Percentiles rank a stretch among this genome's conserved stretches.
These are phyloP conservation scores for Liriodendron chinense DNA, from an alignment of 164 flowering plant genomes.

Conservation along the genomic window DNA sequence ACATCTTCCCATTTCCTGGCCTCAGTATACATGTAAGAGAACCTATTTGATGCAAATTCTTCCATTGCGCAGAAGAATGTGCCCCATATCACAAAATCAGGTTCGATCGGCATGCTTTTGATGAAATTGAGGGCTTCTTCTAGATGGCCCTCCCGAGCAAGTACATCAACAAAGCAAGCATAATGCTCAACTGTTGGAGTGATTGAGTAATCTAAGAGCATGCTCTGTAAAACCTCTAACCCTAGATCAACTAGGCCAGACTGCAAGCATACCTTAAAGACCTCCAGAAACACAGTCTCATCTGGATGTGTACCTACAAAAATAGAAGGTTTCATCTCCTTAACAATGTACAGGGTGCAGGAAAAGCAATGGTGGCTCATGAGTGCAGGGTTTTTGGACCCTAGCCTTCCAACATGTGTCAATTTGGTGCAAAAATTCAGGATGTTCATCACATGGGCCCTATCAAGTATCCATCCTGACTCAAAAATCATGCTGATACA, in stretches of 20 bases:
- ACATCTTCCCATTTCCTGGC: slow-evolving; percentile 2
- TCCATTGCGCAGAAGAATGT: too few relatives aligned
- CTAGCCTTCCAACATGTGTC: too few relatives aligned
- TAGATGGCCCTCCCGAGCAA: slow-evolving; percentile 2
- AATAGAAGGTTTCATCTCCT: too few relatives aligned
- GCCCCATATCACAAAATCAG: slow-evolving; percentile 4
- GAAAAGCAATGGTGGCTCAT: too few relatives aligned
- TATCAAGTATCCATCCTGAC: slow-evolving; percentile 40
- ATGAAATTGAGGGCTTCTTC: slow-evolving; percentile 5
- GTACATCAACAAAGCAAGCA: slow-evolving; percentile 16
- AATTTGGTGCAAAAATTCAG: slow-evolving; percentile 76
- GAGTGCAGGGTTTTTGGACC: too few relatives aligned
- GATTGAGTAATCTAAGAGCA: slow-evolving; percentile 9
- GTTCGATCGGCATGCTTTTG: slow-evolving; percentile 1
- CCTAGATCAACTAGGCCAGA: slow-evolving; percentile 2
- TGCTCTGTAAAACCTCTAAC: not conserved
- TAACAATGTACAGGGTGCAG: too few relatives aligned
- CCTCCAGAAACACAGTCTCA: slow-evolving; percentile 30
- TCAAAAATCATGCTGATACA: too few relatives aligned
- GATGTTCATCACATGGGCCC: slow-evolving; percentile 61
- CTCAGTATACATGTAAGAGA: slow-evolving; percentile 3
- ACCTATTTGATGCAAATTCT: not conserved
- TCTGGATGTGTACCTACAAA: too few relatives aligned
- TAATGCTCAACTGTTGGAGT: slow-evolving; percentile 55
- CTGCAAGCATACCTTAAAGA: slow-evolving; percentile 42